phyloP scores from a whole-genome alignment of 1,139 yeast genomes.

The Yamadazyma atlantica region DNA sequence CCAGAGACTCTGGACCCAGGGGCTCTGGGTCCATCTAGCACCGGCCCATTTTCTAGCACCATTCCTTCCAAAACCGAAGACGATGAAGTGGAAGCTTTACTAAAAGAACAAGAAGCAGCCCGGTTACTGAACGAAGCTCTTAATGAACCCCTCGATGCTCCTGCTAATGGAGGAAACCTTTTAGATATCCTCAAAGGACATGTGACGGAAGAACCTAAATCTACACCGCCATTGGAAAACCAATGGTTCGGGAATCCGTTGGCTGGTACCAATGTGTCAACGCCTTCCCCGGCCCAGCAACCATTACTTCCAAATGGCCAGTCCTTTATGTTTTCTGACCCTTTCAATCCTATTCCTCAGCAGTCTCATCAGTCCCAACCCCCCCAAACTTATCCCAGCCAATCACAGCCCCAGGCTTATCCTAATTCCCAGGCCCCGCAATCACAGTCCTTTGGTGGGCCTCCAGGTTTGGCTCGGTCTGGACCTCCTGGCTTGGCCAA shows the following conservation, averaged over 20 bases:
- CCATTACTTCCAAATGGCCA: slow-evolving; percentile 3
- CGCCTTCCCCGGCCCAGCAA: slow-evolving; percentile 4
- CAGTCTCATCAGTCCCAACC: no score
- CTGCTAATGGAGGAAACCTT: no score
- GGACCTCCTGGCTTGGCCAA: no score
- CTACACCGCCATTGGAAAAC: slow-evolving; percentile 15
- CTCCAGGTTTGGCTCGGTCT: slow-evolving; percentile 6
- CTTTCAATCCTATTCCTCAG: slow-evolving; percentile 3
- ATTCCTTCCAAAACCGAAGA: slow-evolving; percentile 29
- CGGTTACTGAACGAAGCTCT: slow-evolving; percentile 13
- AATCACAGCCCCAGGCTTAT: background rate
- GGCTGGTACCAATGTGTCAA: background rate
- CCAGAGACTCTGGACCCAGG: no score
- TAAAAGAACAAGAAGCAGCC: slow-evolving; percentile 25
- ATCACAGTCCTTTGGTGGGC: no score
- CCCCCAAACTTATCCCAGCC: background rate
- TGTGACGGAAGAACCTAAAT: slow-evolving; percentile 2
- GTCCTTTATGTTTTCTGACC: slow-evolving; percentile 9
- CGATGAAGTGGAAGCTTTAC: slow-evolving; percentile 24
- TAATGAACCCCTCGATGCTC: no score
- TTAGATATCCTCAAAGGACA: no score
- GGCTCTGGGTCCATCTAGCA: no score
- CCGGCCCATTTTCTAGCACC: no score
- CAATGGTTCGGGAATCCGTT: slow-evolving; percentile 9
- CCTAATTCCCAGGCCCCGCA: no score